These are phyloP conservation scores for Pseudopithomyces maydicus DNA, from an alignment of 2,329 filamentous ascomycete genomes.

Conservation along the genomic window DNA sequence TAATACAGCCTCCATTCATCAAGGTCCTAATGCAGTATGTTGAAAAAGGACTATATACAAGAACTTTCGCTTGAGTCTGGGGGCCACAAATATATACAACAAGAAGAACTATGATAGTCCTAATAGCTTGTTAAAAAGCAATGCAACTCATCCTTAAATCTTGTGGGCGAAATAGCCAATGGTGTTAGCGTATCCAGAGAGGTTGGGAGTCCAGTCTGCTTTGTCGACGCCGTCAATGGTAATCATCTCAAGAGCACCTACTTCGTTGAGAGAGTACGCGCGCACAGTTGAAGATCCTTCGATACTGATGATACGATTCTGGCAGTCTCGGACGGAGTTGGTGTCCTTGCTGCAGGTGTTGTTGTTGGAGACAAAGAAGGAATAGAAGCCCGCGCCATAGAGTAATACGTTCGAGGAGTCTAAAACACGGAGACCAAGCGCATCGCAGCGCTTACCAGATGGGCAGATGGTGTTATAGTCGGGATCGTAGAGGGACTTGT, in stretches of 20 bases:
- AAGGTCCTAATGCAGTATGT: neutral
- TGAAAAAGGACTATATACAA: neutral
- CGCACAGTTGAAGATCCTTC: slow-evolving; percentile 48
- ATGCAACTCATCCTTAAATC: slow-evolving; percentile 18
- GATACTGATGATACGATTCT: slow-evolving; percentile 57
- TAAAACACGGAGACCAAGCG: slow-evolving; percentile 69
- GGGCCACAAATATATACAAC: slow-evolving; percentile 1
- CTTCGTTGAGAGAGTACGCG: slow-evolving; percentile 57
- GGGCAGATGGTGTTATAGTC: slow-evolving; percentile 60
- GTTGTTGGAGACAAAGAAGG: slow-evolving; percentile 70
- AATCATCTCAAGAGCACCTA: slow-evolving; percentile 55
- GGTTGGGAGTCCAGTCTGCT: slow-evolving; percentile 55
- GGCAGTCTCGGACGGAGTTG: slow-evolving; percentile 50
- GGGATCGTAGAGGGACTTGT: slow-evolving; percentile 66
- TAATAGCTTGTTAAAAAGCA: neutral
- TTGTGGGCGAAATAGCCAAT: slow-evolving; percentile 43
- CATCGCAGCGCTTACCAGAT: slow-evolving; percentile 37
- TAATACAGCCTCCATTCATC: neutral
- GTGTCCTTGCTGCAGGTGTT: slow-evolving; percentile 38
- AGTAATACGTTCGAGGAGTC: slow-evolving; percentile 61
- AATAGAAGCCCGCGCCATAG: slow-evolving; percentile 71
- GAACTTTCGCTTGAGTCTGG: neutral
- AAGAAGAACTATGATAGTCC: neutral
- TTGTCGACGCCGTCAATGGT: slow-evolving; percentile 50
- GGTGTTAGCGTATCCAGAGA: slow-evolving; percentile 46